Evolutionary conservation across 768 basidiomycete species (phyloP), one percentile per base, ranked within the genome.

Genomic region (Leccinum ochraceum): DNA sequence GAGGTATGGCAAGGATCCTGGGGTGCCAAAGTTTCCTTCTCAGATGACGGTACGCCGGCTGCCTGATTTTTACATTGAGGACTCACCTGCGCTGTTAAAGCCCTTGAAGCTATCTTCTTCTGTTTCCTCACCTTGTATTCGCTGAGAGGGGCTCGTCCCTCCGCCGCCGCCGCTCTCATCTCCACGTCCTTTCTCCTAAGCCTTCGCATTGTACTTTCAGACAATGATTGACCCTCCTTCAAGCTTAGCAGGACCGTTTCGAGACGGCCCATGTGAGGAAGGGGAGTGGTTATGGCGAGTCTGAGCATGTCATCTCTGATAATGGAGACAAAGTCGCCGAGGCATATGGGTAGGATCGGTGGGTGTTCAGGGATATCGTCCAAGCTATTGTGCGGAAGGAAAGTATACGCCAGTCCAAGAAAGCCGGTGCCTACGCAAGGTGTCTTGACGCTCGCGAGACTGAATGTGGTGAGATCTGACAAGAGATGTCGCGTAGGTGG

Each of bases 141-240:
- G 28, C 63, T 68, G 10, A 71, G 52, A 46, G 70, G 64, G 26
- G 56, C 36, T 44, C 70, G 63, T 10, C 70, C 68, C 11, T 72
- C 68, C 0, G 68, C 64, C 14, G 57, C 63, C 1, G 70, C 70
- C 1, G 61, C 64, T 52, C 61, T 63, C 13, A 46, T 56, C 49
- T 71, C 71, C 8, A 60, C 62, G 5, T 63, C 70, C 28, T 58
- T 72, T 36, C 70, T 66, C 53, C 71, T 68, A 2, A 71, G 39
- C 51, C 70, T 60, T 52, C 70, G 66, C 6, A 62, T 13, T 4
- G 70, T 72, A 50, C 70, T 72, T 50, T 70, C 68, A 1, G 71
- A 72, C 30, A 71, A 50, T 3, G 7, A 28, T 13, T 68, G 56
- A 24, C 68, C 71, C 44, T 71, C 70, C 52, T 64, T 68, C 57